These are phyloP conservation scores for Tetragonia tetragonoides DNA, from an alignment of 148 eudicot species.

Conservation along the genomic window DNA sequence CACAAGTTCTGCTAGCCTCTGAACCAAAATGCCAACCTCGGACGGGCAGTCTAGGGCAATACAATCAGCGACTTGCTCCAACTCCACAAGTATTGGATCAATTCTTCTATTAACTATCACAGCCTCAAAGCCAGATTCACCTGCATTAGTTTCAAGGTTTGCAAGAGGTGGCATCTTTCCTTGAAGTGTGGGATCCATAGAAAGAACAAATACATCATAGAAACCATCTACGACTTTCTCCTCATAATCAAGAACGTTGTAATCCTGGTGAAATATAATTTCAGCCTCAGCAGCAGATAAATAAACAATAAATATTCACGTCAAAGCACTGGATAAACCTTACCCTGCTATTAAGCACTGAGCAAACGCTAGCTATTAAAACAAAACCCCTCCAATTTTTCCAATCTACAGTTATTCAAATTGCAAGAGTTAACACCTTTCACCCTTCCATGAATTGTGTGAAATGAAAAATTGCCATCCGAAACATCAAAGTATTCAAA, in stretches of 20 bases:
- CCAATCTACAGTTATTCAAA: neutral
- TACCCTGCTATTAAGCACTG: neutral
- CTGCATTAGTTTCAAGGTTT: conserved; percentile 74
- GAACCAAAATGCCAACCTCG: conserved; percentile 54
- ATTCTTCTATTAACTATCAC: conserved; percentile 74
- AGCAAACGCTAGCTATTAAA: neutral
- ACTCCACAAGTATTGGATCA: conserved; percentile 81
- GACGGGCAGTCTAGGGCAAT: conserved; percentile 69
- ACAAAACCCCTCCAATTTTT: neutral
- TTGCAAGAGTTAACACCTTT: neutral
- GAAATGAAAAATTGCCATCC: neutral
- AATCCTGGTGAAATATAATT: conserved; percentile 52
- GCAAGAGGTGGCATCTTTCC: conserved; percentile 82
- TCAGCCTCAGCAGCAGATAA: conserved; percentile 15
- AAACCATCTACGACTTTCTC: conserved; percentile 96
- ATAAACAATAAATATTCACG: neutral
- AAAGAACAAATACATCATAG: conserved; percentile 78
- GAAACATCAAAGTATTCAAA: neutral
- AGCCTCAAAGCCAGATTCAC: conserved; percentile 78
- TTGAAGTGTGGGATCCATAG: conserved; percentile 56
- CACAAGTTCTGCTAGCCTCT: conserved; percentile 89
- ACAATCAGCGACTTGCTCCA: conserved; percentile 91
- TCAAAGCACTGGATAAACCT: neutral
- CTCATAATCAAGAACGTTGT: conserved; percentile 81
- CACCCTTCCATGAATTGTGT: neutral